phyloP scores from a whole-genome alignment of 2,329 filamentous ascomycete species.

The Alternaria sp. region DNA sequence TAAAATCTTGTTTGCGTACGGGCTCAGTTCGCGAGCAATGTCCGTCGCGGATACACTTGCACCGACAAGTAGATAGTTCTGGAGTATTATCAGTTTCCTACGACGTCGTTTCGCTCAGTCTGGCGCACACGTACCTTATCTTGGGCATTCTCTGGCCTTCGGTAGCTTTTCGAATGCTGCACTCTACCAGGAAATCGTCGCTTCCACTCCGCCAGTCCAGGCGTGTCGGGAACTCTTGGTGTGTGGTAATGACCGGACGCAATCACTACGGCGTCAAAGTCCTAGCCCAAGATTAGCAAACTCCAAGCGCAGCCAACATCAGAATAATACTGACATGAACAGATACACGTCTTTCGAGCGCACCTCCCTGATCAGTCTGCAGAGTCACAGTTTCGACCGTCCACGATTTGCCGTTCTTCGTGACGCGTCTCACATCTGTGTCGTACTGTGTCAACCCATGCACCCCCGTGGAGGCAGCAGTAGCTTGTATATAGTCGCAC shows the following conservation, averaged over 20 bases:
- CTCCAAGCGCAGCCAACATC: fast-evolving
- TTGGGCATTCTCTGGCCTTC: conserved; percentile 55
- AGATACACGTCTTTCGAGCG: conserved; percentile 7
- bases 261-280: conserved; percentile 60
- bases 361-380: conserved; percentile 8
- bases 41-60: conserved; percentile 63
- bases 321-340: background rate
- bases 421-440: conserved; percentile 63
- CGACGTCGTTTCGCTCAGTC: background rate
- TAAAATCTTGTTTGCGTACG: conserved; percentile 54
- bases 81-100: background rate
- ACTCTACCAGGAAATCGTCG: conserved; percentile 53
- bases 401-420: conserved; percentile 60
- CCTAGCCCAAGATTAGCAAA: conserved; percentile 23
- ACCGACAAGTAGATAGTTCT: conserved; percentile 62
- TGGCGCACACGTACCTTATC: conserved; percentile 50
- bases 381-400: conserved; percentile 58
- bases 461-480: conserved; percentile 59
- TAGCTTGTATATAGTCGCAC: conserved; percentile 66
- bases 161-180: conserved; percentile 60
- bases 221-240: conserved; percentile 56
- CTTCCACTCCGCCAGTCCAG: conserved; percentile 57
- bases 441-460: conserved; percentile 60
- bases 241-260: conserved; percentile 63
- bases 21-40: conserved; percentile 60